A percentile compares a stretch with the other conserved stretches of the same genome.
Conservation (phyloP, 208 protist genomes). For the Acanthamoeba culbertsoni region DNA sequence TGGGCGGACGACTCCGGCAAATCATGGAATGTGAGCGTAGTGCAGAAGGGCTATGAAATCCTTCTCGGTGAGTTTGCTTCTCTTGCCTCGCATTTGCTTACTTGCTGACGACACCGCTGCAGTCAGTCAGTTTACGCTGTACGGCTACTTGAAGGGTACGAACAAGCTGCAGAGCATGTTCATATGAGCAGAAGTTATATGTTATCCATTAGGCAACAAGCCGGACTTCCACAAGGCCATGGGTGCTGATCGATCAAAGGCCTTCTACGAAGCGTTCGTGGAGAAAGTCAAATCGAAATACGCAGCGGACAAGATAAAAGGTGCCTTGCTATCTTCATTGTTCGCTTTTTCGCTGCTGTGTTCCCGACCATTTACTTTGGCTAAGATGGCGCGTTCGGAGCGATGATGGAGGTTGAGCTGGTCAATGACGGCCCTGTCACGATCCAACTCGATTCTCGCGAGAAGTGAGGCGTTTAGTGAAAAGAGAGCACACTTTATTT, state of each 20-base stretch:
- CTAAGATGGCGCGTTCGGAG: slow-evolving; percentile 77
- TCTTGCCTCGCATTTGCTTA: neutral
- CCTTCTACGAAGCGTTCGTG: slow-evolving; percentile 70
- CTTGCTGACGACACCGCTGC: neutral
- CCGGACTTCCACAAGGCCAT: slow-evolving; percentile 75
- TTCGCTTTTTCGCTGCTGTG: neutral
- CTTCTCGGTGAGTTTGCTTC: slow-evolving; percentile 48
- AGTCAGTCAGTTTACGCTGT: slow-evolving; percentile 78
- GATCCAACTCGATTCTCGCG: slow-evolving; percentile 64
- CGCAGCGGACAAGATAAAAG: slow-evolving; percentile 68
- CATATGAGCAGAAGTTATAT: no score
- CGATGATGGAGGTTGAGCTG: slow-evolving; percentile 78
- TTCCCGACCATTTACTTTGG: neutral
- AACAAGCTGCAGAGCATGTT: neutral
- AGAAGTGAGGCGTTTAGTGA: no score
- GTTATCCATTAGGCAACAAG: slow-evolving; percentile 74
- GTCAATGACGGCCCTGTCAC: slow-evolving; percentile 78
- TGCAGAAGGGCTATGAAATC: slow-evolving; percentile 71
- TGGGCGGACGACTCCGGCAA: slow-evolving; percentile 65
- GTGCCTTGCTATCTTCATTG: slow-evolving; percentile 28
- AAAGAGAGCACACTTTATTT: no score
- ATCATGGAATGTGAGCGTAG: slow-evolving; percentile 63
- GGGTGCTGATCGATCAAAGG: slow-evolving; percentile 54
- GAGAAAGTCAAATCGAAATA: slow-evolving; percentile 57
- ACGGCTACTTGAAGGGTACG: slow-evolving; percentile 64